Evolutionary conservation across 2,329 filamentous ascomycete species (phyloP).

Genomic region (Neopestalotiopsis rosae): DNA sequence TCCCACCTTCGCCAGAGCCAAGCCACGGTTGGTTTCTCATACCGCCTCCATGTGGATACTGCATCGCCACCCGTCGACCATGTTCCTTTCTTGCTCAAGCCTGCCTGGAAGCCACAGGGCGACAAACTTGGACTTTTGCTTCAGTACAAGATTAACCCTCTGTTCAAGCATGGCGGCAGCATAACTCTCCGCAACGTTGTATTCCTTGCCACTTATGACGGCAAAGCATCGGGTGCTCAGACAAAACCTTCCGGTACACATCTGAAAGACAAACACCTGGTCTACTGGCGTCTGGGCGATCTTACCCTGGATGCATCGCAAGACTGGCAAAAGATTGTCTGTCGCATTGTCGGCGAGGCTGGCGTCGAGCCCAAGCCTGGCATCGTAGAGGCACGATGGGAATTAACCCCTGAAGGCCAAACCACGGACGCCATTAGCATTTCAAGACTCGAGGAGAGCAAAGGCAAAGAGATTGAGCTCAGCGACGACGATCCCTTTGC

Average conservation of each 20-base stretch:
- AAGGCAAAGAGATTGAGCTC: slow-evolving; percentile 53
- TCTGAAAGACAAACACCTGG: slow-evolving; percentile 74
- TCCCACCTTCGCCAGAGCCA: slow-evolving; percentile 67
- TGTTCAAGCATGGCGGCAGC: slow-evolving; percentile 54
- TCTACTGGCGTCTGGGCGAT: slow-evolving; percentile 83
- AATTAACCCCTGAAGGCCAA: slow-evolving; percentile 55
- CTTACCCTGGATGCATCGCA: slow-evolving; percentile 68
- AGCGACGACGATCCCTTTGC: slow-evolving; percentile 72
- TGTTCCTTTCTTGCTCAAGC: slow-evolving; percentile 75
- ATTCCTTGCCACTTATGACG: slow-evolving; percentile 74
- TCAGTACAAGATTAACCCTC: slow-evolving; percentile 82
- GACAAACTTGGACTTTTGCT: slow-evolving; percentile 87
- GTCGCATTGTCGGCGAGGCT: slow-evolving; percentile 77
- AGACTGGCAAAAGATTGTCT: slow-evolving; percentile 78
- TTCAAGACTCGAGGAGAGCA: slow-evolving; percentile 57
- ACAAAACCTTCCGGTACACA: slow-evolving; percentile 83
- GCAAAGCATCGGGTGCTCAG: slow-evolving; percentile 70
- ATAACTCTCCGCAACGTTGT: slow-evolving; percentile 76
- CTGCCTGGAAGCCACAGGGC: slow-evolving; percentile 82
- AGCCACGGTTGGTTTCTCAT: slow-evolving; percentile 87
- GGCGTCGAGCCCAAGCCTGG: slow-evolving; percentile 74
- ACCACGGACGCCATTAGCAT: slow-evolving; percentile 63
- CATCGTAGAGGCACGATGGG: slow-evolving; percentile 83
- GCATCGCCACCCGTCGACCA: slow-evolving; percentile 52
- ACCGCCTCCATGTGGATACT: slow-evolving; percentile 79